Conservation (phyloP, 1,284 basidiomycete species). For the Trichosporon coremiiforme region DNA sequence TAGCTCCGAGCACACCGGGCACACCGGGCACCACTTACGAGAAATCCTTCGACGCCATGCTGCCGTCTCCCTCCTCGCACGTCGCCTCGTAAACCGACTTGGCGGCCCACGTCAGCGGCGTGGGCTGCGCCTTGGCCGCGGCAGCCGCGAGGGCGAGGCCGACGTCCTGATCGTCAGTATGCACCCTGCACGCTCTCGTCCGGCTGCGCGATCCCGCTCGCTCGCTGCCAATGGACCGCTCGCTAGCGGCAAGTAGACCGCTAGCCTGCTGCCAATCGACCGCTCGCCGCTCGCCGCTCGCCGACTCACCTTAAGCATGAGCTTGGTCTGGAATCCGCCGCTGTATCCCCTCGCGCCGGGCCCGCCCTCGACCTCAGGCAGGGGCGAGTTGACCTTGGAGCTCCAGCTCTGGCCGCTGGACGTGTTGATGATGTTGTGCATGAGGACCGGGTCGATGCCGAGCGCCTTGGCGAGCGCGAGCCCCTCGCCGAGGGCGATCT, state of each 20-base stretch:
- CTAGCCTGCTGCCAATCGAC: no score
- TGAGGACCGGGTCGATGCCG: conserved; percentile 43
- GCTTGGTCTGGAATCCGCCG: conserved; percentile 49
- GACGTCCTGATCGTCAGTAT: conserved; percentile 40
- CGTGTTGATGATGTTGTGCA: conserved; percentile 50
- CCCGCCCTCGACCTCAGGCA: conserved; percentile 39
- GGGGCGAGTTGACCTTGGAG: conserved; percentile 48
- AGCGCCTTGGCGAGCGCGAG: conserved; percentile 47
- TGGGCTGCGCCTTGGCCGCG: conserved; percentile 41
- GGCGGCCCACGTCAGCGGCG: conserved; percentile 50
- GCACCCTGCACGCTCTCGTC: no score
- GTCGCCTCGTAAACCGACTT: conserved; percentile 49
- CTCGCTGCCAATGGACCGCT: no score
- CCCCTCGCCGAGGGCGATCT: conserved; percentile 53
- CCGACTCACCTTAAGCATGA: conserved; percentile 53
- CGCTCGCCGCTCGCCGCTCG: background rate
- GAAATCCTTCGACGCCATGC: conserved; percentile 49
- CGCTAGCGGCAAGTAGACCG: no score
- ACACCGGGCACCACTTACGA: conserved; percentile 33
- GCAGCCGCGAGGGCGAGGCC: conserved; percentile 49
- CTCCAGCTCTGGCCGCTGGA: conserved; percentile 54
- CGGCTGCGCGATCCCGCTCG: no score
- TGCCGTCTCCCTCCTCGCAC: conserved; percentile 41
- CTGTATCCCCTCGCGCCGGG: conserved; percentile 46
- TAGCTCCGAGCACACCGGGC: no score